Conservation (phyloP, 2,329 filamentous ascomycete species). For the Penicillium sp. region DNA sequence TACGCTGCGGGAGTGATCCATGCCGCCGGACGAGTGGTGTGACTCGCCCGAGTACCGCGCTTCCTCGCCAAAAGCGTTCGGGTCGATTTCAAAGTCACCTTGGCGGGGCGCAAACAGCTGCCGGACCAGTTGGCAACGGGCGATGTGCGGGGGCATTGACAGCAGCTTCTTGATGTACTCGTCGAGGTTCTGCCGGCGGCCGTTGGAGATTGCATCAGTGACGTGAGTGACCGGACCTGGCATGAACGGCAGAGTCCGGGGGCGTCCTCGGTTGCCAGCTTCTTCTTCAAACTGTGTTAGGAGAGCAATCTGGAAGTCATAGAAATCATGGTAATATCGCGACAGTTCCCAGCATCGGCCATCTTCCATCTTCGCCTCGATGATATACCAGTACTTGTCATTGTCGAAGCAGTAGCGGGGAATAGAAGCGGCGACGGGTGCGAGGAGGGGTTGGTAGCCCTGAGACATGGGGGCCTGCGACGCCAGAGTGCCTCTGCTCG, state of each 20-base stretch:
- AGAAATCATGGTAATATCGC: constrained; percentile 96
- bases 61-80: constrained; percentile 62
- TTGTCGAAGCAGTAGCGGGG: constrained; percentile 93
- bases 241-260: constrained; percentile 91
- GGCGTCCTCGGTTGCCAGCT: constrained; percentile 79
- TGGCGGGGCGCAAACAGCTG: constrained; percentile 87
- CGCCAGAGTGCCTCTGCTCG: constrained; percentile 36
- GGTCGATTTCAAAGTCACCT: constrained; percentile 90
- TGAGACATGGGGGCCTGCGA: constrained; percentile 36
- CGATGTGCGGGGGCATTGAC: constrained; percentile 77
- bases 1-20: constrained; percentile 58
- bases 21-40: constrained; percentile 64
- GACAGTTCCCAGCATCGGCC: constrained; percentile 89
- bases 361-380: constrained; percentile 86
- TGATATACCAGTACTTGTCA: constrained; percentile 98
- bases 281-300: constrained; percentile 88
- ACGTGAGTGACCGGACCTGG: constrained; percentile 96
- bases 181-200: constrained; percentile 85
- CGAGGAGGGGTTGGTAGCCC: constrained; percentile 56
- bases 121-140: constrained; percentile 77
- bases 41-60: constrained; percentile 72
- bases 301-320: constrained; percentile 95
- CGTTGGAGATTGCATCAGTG: constrained; percentile 95
- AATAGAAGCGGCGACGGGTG: constrained; percentile 79
- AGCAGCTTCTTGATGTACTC: constrained; percentile 93